Evolutionary conservation across 1,139 yeast species (phyloP).

Genomic region (Arxiozyma telluris): DNA sequence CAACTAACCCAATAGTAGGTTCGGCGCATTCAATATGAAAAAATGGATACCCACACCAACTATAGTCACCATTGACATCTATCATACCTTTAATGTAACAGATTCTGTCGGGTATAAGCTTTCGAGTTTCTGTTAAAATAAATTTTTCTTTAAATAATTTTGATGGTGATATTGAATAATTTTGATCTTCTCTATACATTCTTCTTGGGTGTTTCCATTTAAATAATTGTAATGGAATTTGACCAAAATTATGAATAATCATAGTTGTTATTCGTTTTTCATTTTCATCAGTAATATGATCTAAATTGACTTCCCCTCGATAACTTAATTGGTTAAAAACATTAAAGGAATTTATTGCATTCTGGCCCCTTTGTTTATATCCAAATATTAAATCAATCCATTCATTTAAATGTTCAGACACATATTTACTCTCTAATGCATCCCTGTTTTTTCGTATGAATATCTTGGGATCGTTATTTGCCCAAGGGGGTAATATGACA

Average conservation of each 20-base stretch:
- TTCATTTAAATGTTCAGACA: conserved; percentile 58
- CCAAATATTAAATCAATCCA: conserved; percentile 88
- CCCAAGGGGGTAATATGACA: conserved; percentile 76
- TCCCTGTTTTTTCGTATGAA: conserved; percentile 68
- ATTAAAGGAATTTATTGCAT: conserved; percentile 56
- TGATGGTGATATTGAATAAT: background rate
- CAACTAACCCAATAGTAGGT: background rate
- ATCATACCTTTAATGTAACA: background rate
- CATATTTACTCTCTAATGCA: conserved; percentile 75
- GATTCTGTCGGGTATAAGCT: background rate
- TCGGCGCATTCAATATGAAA: background rate
- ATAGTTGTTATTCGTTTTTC: conserved; percentile 73
- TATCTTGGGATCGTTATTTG: conserved; percentile 59
- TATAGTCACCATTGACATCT: background rate
- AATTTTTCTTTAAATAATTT: background rate
- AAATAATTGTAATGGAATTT: conserved; percentile 70
- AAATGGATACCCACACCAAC: conserved; percentile 2
- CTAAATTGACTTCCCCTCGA: conserved; percentile 72
- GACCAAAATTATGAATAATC: conserved; percentile 83
- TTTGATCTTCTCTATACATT: background rate
- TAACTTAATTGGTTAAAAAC: conserved; percentile 78
- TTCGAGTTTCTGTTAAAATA: background rate
- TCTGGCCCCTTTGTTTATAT: conserved; percentile 59
- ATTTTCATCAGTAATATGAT: conserved; percentile 57
- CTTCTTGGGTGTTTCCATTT: conserved; percentile 48